A percentile compares a stretch with the other conserved stretches of the same genome.
phyloP scores from a whole-genome alignment of 2,329 filamentous ascomycete species.

The Fusarium lyarnte region DNA sequence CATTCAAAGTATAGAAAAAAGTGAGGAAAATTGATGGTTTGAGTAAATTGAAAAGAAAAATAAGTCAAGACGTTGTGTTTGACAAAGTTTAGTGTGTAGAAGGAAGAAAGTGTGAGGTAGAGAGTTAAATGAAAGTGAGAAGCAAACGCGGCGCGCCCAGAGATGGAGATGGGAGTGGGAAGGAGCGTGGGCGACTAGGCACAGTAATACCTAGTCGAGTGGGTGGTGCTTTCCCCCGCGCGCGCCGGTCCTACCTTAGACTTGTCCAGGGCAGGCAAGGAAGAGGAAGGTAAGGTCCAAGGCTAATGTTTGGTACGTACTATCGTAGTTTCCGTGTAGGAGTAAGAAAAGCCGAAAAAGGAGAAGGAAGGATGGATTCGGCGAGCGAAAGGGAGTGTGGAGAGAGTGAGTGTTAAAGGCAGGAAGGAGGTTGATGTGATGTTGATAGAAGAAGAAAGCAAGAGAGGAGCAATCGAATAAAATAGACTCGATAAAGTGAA shows the following conservation, averaged over 20 bases:
- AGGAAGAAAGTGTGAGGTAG: not conserved
- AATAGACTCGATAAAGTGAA: conserved; percentile 6
- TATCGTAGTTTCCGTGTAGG: conserved; percentile 10
- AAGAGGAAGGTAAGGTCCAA: conserved; percentile 5
- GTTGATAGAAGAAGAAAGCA: not conserved
- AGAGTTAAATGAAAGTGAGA: conserved; percentile 28
- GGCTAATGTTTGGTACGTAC: conserved; percentile 29
- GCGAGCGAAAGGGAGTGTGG: conserved; percentile 5
- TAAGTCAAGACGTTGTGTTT: not conserved
- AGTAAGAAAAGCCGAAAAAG: conserved; percentile 27
- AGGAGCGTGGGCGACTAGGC: conserved; percentile 34
- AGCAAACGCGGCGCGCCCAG: conserved; percentile 38
- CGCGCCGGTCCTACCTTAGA: conserved; percentile 35
- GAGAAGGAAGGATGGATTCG: conserved; percentile 25
- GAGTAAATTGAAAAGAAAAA: not conserved
- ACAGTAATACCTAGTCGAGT: conserved; percentile 18
- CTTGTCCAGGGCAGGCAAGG: conserved; percentile 20
- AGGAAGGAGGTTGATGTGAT: not conserved
- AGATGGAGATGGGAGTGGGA: conserved; percentile 28
- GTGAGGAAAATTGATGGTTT: not conserved
- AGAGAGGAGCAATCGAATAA: not conserved
- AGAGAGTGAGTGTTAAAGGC: not conserved
- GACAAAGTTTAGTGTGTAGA: conserved; percentile 1
- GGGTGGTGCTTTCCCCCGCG: conserved; percentile 34
- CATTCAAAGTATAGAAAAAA: conserved; percentile 13